Evolutionary conservation across 495 filamentous ascomycete genomes (phyloP).

Genomic region (Penicillium arizonense): DNA sequence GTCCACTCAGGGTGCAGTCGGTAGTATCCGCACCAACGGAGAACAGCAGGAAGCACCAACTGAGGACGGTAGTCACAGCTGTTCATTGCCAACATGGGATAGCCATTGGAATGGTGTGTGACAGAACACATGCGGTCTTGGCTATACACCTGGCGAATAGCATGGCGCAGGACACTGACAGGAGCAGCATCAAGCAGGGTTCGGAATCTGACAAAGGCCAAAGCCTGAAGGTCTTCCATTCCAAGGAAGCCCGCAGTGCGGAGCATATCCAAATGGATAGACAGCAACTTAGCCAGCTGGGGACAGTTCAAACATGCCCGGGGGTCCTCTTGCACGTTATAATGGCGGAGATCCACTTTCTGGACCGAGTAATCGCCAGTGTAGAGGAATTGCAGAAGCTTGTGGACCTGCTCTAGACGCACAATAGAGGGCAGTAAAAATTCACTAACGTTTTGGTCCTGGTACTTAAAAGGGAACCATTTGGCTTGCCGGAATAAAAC

Average conservation of each 20-base stretch:
- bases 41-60: slow-evolving; percentile 4
- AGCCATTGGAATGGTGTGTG: not conserved
- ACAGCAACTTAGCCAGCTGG: not conserved
- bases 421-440: not conserved
- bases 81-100: not conserved
- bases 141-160: not conserved
- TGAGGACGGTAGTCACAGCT: not conserved
- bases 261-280: not conserved
- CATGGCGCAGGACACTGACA: not conserved
- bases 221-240: slow-evolving; percentile 2
- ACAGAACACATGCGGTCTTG: not conserved
- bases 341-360: not conserved
- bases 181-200: not conserved
- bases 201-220: slow-evolving; percentile 6
- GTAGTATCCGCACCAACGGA: slow-evolving; percentile 4
- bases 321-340: not conserved
- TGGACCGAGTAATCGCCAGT: slow-evolving; percentile 5
- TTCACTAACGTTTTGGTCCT: too few species aligned
- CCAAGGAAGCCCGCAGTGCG: not conserved
- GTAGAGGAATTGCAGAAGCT: slow-evolving; percentile 4
- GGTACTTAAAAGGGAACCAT: not conserved
- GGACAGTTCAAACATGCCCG: not conserved
- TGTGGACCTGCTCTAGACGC: not conserved
- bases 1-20: not conserved
- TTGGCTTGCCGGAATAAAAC: not conserved